These are phyloP conservation scores for Aureobasidium namibiae DNA, from an alignment of 2,329 filamentous ascomycete species.

Conservation along the genomic window DNA sequence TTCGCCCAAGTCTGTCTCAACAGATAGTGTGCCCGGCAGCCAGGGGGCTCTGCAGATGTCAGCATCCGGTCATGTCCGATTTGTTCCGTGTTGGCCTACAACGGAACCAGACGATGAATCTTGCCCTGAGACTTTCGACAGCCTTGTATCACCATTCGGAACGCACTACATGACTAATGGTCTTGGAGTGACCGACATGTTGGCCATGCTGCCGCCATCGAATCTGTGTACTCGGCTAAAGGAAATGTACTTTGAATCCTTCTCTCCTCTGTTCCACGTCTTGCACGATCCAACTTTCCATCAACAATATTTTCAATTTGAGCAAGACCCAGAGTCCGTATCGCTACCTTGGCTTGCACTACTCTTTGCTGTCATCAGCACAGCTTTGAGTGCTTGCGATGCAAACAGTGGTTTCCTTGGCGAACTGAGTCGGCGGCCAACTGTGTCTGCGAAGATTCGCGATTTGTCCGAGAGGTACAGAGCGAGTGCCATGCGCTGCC, in stretches of 20 bases:
- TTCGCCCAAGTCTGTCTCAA: neutral
- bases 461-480: conserved; percentile 31
- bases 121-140: neutral
- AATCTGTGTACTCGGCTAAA: conserved; percentile 18
- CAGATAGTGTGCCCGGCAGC: neutral
- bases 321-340: conserved; percentile 28
- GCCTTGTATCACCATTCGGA: neutral
- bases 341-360: conserved; percentile 32
- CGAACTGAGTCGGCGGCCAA: conserved; percentile 31
- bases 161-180: neutral
- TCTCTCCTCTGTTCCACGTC: conserved; percentile 30
- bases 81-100: neutral
- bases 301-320: conserved; percentile 31
- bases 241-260: conserved; percentile 26
- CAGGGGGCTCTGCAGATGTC: neutral
- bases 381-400: conserved; percentile 24
- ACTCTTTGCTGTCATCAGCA: conserved; percentile 31
- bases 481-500: conserved; percentile 29
- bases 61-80: neutral
- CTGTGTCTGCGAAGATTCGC: conserved; percentile 29
- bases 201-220: neutral
- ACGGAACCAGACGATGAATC: neutral
- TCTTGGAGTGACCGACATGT: neutral
- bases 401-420: neutral
- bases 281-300: conserved; percentile 35